These are phyloP conservation scores for Dactylellina cionopaga DNA, from an alignment of 2,329 filamentous ascomycete genomes.

Conservation along the genomic window DNA sequence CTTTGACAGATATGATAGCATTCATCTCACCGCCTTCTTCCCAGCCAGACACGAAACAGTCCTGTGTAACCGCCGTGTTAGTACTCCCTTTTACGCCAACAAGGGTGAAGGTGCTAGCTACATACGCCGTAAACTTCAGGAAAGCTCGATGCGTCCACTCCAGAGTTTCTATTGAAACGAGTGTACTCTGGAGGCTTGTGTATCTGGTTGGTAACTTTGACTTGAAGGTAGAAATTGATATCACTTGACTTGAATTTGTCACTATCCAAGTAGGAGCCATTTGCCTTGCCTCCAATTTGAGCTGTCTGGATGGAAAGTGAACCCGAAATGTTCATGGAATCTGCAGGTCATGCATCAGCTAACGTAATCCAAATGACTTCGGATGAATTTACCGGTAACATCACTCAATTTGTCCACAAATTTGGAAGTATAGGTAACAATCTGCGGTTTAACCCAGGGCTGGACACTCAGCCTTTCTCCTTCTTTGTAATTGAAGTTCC, in stretches of 20 bases:
- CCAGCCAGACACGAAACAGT: conserved; percentile 51
- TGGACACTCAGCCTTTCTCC: not conserved
- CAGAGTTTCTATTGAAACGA: conserved; percentile 20
- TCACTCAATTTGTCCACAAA: conserved; percentile 59
- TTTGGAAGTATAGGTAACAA: conserved; percentile 14
- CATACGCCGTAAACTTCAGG: conserved; percentile 56
- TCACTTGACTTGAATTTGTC: conserved; percentile 56
- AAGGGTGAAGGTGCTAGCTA: not conserved
- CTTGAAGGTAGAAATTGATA: conserved; percentile 56
- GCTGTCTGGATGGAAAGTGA: conserved; percentile 60
- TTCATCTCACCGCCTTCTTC: conserved; percentile 58
- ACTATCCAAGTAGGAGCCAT: conserved; percentile 20
- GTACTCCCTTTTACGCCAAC: not conserved
- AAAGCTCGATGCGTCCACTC: conserved; percentile 46
- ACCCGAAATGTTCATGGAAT: conserved; percentile 60
- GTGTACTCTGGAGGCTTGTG: conserved; percentile 49
- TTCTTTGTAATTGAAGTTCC: not conserved
- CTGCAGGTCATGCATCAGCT: not conserved
- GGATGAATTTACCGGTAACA: conserved; percentile 57
- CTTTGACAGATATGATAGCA: conserved; percentile 56
- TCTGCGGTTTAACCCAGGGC: conserved; percentile 15
- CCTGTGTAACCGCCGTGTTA: not conserved
- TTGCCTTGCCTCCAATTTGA: conserved; percentile 57
- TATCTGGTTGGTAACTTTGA: conserved; percentile 57
- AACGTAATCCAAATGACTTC: not conserved